Evolutionary conservation across 1,284 basidiomycete species (phyloP), one percentile per base, ranked within the genome.

Genomic region (Papiliotrema laurentii): DNA sequence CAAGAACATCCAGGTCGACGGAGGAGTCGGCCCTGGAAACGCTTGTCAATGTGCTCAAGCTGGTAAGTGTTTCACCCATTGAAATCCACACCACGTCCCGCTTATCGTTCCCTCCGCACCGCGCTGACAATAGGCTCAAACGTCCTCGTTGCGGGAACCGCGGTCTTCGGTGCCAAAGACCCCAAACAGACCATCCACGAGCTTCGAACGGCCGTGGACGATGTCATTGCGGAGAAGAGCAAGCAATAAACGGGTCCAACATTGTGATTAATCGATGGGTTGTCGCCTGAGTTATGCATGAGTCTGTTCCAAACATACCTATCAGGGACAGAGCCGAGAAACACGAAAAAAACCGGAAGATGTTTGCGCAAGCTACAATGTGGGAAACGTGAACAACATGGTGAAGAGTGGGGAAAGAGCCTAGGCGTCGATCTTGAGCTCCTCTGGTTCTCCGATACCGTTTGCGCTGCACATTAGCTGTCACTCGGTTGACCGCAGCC

Each of bases 121-220:
- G 30, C 6, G 43, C 43, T 44, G 13, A 44, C 27, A 44, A 13
- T 63, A 91, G 90, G 91, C 34, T 89, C 91, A 69, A 99, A 99
- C 68, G 92, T 99, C 56, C 91, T 98, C 56, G 96, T 99, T 13
- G 94, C 96, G 9, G 96, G 96, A 18, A 97, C 92, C 7, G 93
- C 96, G 13, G 87, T 98, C 60, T 98, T 98, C 68, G 83, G 82
- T 41, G 84, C 92, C 16, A 71, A 81, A 18, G 79, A 85, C 59
- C 89, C 96, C 0, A 84, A 86, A 53, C 73, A 81, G 37, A 89
- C 92, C 36, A 94, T 96, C 43, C 60, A 77, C 39, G 74, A 80
- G 13, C 76, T 97, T 52, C 89, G 87, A 71, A 73, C 79, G 21
- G 79, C 81, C 11, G 85, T 96, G 30, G 78, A 87, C 56, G 74